phyloP scores from a whole-genome alignment of 1,284 basidiomycete genomes.

The Cutaneotrichosporon mucoides region DNA sequence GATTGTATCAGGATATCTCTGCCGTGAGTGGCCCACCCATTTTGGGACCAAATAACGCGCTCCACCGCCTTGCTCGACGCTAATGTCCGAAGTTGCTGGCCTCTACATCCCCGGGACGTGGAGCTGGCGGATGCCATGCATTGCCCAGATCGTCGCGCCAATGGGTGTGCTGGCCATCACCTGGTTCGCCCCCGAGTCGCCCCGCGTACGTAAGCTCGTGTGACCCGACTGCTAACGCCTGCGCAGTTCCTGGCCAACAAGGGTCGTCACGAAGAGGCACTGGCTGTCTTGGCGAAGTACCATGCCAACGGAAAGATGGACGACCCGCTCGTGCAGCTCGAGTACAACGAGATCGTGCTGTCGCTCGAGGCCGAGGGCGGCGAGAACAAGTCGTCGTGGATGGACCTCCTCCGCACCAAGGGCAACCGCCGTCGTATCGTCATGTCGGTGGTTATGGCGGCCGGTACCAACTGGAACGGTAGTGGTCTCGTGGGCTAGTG shows the following conservation, averaged over 20 bases:
- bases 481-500: constrained; percentile 28
- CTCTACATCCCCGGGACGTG: background rate
- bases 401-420: constrained; percentile 34
- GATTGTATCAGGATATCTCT: constrained; percentile 27
- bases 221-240: too few relatives aligned
- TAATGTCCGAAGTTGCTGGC: constrained; percentile 3
- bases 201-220: constrained; percentile 47
- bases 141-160: constrained; percentile 4
- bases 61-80: too few relatives aligned
- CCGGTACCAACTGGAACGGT: constrained; percentile 23
- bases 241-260: constrained; percentile 56
- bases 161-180: constrained; percentile 1
- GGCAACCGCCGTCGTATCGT: constrained; percentile 50
- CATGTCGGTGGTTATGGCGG: constrained; percentile 5
- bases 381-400: constrained; percentile 19
- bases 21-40: background rate
- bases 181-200: constrained; percentile 58
- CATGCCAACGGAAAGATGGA: constrained; percentile 53
- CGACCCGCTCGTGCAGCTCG: constrained; percentile 35
- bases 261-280: constrained; percentile 55
- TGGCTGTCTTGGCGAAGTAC: constrained; percentile 58
- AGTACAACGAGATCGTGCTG: constrained; percentile 41
- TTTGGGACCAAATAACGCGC: too few relatives aligned
- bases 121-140: constrained; percentile 7
- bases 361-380: constrained; percentile 47